Conservation (phyloP, 2,329 filamentous ascomycete genomes). For the Paracorniculantispora psalliotae region DNA sequence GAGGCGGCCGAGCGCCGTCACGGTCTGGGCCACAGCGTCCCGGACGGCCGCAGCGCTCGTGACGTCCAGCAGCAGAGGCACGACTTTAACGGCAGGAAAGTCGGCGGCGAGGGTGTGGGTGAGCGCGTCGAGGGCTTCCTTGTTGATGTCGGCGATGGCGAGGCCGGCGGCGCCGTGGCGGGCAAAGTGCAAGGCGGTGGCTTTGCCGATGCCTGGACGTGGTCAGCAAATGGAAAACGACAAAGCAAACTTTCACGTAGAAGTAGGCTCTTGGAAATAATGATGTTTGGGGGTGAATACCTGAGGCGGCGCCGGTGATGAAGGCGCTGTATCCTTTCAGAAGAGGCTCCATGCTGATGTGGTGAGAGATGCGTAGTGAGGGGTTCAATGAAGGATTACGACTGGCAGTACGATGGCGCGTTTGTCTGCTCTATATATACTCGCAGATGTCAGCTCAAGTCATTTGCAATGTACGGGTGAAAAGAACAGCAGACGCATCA, state of each 20-base stretch:
- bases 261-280: too few relatives aligned
- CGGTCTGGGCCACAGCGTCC: conserved; percentile 35
- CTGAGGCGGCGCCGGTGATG: conserved; percentile 43
- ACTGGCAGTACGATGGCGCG: too few relatives aligned
- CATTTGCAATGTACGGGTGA: too few relatives aligned
- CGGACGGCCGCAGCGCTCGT: conserved; percentile 37
- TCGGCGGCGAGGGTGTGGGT: conserved; percentile 28
- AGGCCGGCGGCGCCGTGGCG: conserved; percentile 41
- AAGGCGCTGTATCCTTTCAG: conserved; percentile 40
- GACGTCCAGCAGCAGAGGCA: conserved; percentile 42
- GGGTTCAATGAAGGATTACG: too few relatives aligned
- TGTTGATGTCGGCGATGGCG: conserved; percentile 42
- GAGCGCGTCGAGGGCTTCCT: conserved; percentile 26
- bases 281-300: too few relatives aligned
- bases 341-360: conserved; percentile 30
- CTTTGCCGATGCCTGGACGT: conserved; percentile 43
- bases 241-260: too few relatives aligned
- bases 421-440: too few relatives aligned
- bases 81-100: conserved; percentile 36
- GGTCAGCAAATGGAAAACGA: not conserved
- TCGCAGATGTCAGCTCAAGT: too few relatives aligned
- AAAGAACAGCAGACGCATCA: too few relatives aligned
- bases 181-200: conserved; percentile 43
- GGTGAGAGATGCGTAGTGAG: too few relatives aligned
- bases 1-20: conserved; percentile 44